Evolutionary conservation across 257 asterid genomes (phyloP).

Genomic region (Jaltomata sinuosa): DNA sequence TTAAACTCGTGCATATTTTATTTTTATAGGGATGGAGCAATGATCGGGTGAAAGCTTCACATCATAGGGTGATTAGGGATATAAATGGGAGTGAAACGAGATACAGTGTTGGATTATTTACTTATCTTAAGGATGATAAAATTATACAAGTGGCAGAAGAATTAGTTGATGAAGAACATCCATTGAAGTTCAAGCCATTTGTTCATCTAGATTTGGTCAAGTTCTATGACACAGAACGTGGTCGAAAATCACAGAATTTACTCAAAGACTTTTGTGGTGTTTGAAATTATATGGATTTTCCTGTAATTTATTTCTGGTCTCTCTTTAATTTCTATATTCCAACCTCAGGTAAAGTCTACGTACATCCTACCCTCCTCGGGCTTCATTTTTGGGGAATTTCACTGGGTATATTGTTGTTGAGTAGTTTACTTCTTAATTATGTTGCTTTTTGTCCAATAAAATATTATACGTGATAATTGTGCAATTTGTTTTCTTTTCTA

Average conservation of each 20-base stretch:
- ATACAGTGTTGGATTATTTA: constrained; percentile 30
- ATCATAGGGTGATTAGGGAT: constrained; percentile 37
- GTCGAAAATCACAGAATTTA: constrained; percentile 39
- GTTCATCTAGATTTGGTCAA: constrained; percentile 35
- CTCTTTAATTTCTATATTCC: neutral
- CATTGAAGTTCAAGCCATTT: constrained; percentile 44
- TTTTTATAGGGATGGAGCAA: constrained; percentile 52
- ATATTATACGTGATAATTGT: neutral
- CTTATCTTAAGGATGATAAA: constrained; percentile 28
- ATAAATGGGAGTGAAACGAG: constrained; percentile 29
- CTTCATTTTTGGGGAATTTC: no score
- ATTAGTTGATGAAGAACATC: constrained; percentile 42
- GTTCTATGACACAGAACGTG: constrained; percentile 28
- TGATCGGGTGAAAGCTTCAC: constrained; percentile 32
- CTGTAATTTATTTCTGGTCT: neutral
- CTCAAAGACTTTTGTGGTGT: constrained; percentile 49
- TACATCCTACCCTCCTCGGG: no score
- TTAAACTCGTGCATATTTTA: neutral
- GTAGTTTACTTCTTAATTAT: neutral
- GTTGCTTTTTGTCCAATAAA: neutral
- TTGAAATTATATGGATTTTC: constrained; percentile 1
- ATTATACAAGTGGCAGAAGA: constrained; percentile 33
- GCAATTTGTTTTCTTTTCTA: neutral
- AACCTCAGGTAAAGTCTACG: no score
- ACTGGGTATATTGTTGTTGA: no score